Conservation (phyloP, 805 yeast species). For the Lachancea cidri region DNA sequence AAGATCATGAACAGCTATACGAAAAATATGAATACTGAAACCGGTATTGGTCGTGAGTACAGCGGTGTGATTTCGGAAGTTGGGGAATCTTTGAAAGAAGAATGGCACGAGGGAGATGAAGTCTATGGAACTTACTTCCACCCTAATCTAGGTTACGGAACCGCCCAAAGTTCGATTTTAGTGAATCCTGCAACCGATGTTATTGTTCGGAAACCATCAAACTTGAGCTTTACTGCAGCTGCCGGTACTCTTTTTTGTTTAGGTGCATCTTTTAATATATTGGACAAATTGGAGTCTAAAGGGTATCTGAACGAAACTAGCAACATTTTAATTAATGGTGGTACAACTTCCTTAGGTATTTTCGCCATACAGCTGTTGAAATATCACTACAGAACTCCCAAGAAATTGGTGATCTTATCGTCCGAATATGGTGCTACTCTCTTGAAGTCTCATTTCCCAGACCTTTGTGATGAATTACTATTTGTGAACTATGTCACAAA, state of each 20-base stretch:
- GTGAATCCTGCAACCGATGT: slow-evolving; percentile 50
- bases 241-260: slow-evolving; percentile 60
- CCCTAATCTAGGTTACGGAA: slow-evolving; percentile 46
- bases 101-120: slow-evolving; percentile 51
- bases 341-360: slow-evolving; percentile 69
- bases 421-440: slow-evolving; percentile 47
- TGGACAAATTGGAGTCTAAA: slow-evolving; percentile 29
- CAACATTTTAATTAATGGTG: slow-evolving; percentile 66
- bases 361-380: slow-evolving; percentile 56
- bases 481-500: slow-evolving; percentile 28
- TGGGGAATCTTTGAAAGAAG: slow-evolving; percentile 40
- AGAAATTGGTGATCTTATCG: slow-evolving; percentile 51
- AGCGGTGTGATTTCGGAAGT: slow-evolving; percentile 54
- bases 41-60: slow-evolving; percentile 70
- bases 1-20: slow-evolving; percentile 53
- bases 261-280: slow-evolving; percentile 54
- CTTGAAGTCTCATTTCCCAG: slow-evolving; percentile 38
- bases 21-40: slow-evolving; percentile 46
- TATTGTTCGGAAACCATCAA: slow-evolving; percentile 42
- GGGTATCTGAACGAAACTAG: slow-evolving; percentile 35
- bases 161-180: slow-evolving; percentile 51
- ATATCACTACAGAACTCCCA: slow-evolving; percentile 41
- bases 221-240: slow-evolving; percentile 47
- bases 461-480: slow-evolving; percentile 36
- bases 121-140: slow-evolving; percentile 62